These are phyloP conservation scores for Phaeophleospora eucalypticola DNA, from an alignment of 2,329 filamentous ascomycete species.

Conservation along the genomic window DNA sequence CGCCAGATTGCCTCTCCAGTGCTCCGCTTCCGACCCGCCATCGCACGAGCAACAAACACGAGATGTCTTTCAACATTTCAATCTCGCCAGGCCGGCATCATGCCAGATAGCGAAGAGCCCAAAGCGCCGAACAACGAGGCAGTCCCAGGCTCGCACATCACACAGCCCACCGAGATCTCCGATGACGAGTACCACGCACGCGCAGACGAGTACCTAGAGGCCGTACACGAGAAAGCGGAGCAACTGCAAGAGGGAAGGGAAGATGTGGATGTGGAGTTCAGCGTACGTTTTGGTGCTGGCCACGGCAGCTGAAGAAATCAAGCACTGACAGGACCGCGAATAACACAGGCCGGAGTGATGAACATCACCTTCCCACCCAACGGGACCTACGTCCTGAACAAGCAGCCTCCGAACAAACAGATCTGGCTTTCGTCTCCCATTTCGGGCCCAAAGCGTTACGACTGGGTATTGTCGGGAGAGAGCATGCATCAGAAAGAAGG, in stretches of 20 bases:
- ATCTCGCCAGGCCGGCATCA: conserved; percentile 33
- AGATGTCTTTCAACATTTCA: conserved; percentile 20
- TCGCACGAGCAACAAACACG: conserved; percentile 11
- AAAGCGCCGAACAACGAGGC: conserved; percentile 34
- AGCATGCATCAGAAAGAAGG: conserved; percentile 75
- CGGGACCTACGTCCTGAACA: conserved; percentile 93
- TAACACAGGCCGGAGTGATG: conserved; percentile 72
- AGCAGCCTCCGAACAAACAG: conserved; percentile 94
- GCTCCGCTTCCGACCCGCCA: conserved; percentile 8
- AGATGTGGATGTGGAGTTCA: conserved; percentile 84
- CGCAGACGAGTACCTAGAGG: conserved; percentile 69
- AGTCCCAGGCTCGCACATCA: conserved; percentile 32
- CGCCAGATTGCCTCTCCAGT: conserved; percentile 5
- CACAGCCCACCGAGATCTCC: conserved; percentile 60
- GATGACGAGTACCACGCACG: conserved; percentile 71
- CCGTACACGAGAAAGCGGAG: conserved; percentile 61
- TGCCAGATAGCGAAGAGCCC: conserved; percentile 41
- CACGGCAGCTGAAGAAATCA: not conserved
- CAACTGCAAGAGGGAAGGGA: conserved; percentile 66
- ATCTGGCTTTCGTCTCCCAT: conserved; percentile 94
- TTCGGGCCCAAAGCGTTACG: conserved; percentile 88
- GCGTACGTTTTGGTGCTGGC: conserved; percentile 54
- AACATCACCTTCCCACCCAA: conserved; percentile 65
- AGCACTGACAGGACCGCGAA: conserved; percentile 11
- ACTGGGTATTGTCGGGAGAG: conserved; percentile 75